phyloP scores from a whole-genome alignment of 73 alveolate genomes.

The Tetrahymena malaccensis region DNA sequence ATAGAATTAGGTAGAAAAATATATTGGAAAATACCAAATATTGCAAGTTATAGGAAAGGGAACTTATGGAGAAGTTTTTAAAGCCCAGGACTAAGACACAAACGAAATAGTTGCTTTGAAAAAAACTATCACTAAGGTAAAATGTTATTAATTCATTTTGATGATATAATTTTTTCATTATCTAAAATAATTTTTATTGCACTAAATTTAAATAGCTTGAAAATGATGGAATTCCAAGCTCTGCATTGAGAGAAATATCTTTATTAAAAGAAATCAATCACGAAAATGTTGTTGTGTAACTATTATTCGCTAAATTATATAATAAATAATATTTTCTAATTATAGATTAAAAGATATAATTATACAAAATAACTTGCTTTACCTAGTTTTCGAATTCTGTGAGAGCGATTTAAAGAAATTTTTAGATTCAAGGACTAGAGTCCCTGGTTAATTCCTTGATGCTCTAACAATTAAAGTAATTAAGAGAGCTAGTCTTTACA shows the following conservation, averaged over 20 bases:
- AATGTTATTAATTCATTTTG: not conserved
- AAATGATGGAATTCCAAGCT: slow-evolving; percentile 69
- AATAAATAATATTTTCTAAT: not conserved
- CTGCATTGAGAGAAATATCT: slow-evolving; percentile 62
- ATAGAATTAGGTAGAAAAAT: not conserved
- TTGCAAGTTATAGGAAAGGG: slow-evolving; percentile 52
- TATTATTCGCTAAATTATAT: slow-evolving; percentile 9
- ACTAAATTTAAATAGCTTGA: not conserved
- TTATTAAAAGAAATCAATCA: slow-evolving; percentile 13
- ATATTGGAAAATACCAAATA: not conserved
- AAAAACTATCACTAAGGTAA: slow-evolving; percentile 32
- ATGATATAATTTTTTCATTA: too few species aligned
- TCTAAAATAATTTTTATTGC: not conserved
- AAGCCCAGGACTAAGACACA: slow-evolving; percentile 48
- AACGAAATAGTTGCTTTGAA: slow-evolving; percentile 55
- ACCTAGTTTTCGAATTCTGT: slow-evolving; percentile 57
- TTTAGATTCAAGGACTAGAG: slow-evolving; percentile 14
- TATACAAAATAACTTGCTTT: slow-evolving; percentile 46
- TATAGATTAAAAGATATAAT: slow-evolving; percentile 44
- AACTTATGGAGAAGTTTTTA: slow-evolving; percentile 69
- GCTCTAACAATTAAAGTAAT: slow-evolving; percentile 38
- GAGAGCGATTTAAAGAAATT: slow-evolving; percentile 64
- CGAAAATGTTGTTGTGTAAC: slow-evolving; percentile 8
- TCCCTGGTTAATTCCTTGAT: slow-evolving; percentile 54
- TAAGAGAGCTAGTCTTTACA: too few species aligned